Evolutionary conservation across 202 grass and related monocot species (phyloP).

Genomic region (Cymbopogon flexuosus): DNA sequence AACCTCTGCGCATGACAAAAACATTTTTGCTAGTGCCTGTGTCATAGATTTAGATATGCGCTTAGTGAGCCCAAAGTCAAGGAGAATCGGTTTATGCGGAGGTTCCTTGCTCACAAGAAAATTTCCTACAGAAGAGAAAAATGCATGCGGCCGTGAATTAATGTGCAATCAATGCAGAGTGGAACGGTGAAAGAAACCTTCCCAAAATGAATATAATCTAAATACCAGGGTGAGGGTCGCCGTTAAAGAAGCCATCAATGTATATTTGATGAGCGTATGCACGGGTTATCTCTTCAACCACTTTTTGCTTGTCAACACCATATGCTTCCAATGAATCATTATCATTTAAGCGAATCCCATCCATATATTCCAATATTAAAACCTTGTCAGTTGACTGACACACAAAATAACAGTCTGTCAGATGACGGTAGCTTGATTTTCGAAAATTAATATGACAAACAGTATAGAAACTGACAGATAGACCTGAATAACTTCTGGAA

Average conservation of each 20-base stretch:
- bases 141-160: slow-evolving; percentile 8
- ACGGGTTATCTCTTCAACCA: slow-evolving; percentile 94
- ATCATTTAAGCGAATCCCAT: slow-evolving; percentile 92
- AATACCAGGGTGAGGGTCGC: slow-evolving; percentile 97
- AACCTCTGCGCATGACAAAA: slow-evolving; percentile 95
- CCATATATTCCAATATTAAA: slow-evolving; percentile 93
- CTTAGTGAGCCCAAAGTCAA: slow-evolving; percentile 98
- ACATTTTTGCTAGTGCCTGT: slow-evolving; percentile 93
- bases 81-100: slow-evolving; percentile 82
- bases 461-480: slow-evolving; percentile 23
- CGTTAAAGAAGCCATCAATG: slow-evolving; percentile 94
- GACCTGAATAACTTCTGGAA: slow-evolving; percentile 98
- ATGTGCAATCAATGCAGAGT: background rate
- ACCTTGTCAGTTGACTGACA: slow-evolving; percentile 85
- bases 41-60: slow-evolving; percentile 76
- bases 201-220: slow-evolving; percentile 4
- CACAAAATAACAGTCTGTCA: slow-evolving; percentile 20
- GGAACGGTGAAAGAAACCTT: slow-evolving; percentile 17
- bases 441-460: slow-evolving; percentile 22
- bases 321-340: slow-evolving; percentile 59
- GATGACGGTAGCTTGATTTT: slow-evolving; percentile 14
- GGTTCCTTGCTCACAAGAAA: slow-evolving; percentile 93
- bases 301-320: slow-evolving; percentile 89
- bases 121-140: slow-evolving; percentile 61
- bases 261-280: slow-evolving; percentile 99